Evolutionary conservation across 345 rosid species (phyloP), one percentile per base, ranked within the genome.

Genomic region (Lumnitzera racemosa): DNA sequence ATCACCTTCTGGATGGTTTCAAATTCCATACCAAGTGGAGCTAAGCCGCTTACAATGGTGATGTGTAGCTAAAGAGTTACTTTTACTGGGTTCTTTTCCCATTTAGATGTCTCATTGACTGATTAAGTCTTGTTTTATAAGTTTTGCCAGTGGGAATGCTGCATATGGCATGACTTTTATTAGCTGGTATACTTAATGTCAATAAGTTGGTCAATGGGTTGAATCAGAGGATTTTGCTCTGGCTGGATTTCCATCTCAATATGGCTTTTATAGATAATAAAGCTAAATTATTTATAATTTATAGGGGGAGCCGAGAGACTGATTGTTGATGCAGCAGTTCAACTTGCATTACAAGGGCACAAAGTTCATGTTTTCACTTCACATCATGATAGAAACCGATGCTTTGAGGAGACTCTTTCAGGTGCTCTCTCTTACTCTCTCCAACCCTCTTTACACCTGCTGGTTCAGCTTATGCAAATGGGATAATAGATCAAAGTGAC

Each of bases 281-380:
- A 36, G 43, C 15, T 13, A 15, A 15, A 15, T 14, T 52, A 46
- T 11, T 27, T 69, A 14, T 59, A 58, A 0, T 70, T 14, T 66
- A 58, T 56, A 91, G 98, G 94, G 67, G 98, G 96, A 73, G 98
- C 96, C 20, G 98, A 91, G 78, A 87, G 98, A 78, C 77, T 92
- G 67, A 72, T 92, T 63, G 94, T 89, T 49, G 98, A 92, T 77
- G 97, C 96, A 12, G 96, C 95, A 2, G 95, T 92, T 71, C 91
- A 83, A 67, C 94, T 92, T 57, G 75, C 76, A 24, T 83, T 88
- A 49, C 84, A 62, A 13, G 98, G 96, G 47, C 98, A 89, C 58
- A 74, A 78, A 49, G 96, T 92, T 74, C 96, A 85, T 71, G 67
- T 92, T 25, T 89, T 87, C 63, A 89, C 98, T 2, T 81, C 98